Evolutionary conservation across 2,329 filamentous ascomycete species (phyloP).

Genomic region (Talaromyces rugulosus): DNA sequence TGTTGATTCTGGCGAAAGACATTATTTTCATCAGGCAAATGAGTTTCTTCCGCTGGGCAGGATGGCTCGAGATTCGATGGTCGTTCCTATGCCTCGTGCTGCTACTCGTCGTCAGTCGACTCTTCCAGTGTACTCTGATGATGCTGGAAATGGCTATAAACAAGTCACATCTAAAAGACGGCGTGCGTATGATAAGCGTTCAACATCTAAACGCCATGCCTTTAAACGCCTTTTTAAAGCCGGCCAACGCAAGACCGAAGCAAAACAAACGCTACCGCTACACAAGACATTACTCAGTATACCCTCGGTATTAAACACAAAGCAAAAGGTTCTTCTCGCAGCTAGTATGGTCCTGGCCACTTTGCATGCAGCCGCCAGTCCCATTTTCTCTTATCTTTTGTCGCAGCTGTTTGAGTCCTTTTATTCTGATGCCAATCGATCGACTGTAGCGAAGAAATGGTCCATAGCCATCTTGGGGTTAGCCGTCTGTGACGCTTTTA

Average conservation of each 20-base stretch:
- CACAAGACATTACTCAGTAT: constrained; percentile 62
- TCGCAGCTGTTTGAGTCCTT: constrained; percentile 69
- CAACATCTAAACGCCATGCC: background rate
- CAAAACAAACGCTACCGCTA: constrained; percentile 29
- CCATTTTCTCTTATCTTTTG: constrained; percentile 72
- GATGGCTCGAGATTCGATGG: background rate
- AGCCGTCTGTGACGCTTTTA: constrained; percentile 61
- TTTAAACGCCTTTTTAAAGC: background rate
- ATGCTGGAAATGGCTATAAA: background rate
- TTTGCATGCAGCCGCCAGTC: constrained; percentile 63
- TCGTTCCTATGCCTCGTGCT: background rate
- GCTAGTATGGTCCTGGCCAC: constrained; percentile 59
- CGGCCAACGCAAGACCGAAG: background rate
- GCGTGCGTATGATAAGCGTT: background rate
- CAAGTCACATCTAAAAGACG: background rate
- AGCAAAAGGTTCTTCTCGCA: constrained; percentile 53
- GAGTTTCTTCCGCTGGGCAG: background rate
- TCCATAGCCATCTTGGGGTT: constrained; percentile 66
- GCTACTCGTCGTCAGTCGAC: background rate
- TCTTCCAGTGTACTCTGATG: background rate
- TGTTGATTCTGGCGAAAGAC: background rate
- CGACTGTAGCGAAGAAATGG: constrained; percentile 58
- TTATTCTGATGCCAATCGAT: constrained; percentile 49
- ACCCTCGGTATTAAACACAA: constrained; percentile 59
- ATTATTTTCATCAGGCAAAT: background rate